These are phyloP conservation scores for Alternaria sp. DNA, from an alignment of 2,329 filamentous ascomycete species.

Conservation along the genomic window DNA sequence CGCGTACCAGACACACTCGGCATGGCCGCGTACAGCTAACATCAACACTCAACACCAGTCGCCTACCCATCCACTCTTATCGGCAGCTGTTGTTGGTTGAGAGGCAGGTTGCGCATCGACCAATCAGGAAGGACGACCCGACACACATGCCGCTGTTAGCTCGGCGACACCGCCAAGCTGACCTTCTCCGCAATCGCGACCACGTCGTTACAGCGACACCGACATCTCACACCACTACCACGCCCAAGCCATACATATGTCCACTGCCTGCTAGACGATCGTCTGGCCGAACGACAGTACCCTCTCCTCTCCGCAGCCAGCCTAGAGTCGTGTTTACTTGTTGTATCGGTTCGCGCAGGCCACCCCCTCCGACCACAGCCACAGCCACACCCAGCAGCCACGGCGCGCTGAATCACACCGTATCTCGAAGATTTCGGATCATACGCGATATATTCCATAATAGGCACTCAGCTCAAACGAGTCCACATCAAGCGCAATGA, in stretches of 20 bases:
- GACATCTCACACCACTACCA: conserved; percentile 30
- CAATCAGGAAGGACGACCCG: conserved; percentile 33
- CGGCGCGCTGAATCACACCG: conserved; percentile 23
- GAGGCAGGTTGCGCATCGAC: conserved; percentile 18
- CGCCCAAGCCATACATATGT: conserved; percentile 31
- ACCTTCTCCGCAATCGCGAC: conserved; percentile 35
- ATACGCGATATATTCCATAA: conserved; percentile 3
- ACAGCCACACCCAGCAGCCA: conserved; percentile 28
- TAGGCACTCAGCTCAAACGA: not conserved
- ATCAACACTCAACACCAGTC: conserved; percentile 32
- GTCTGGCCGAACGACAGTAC: conserved; percentile 49
- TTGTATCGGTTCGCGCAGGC: conserved; percentile 47
- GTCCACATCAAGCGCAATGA: conserved; percentile 39
- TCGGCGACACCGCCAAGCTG: conserved; percentile 26
- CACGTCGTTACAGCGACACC: conserved; percentile 29
- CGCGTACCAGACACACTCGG: conserved; percentile 9
- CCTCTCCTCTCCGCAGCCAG: conserved; percentile 50
- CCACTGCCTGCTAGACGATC: conserved; percentile 46
- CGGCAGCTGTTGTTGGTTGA: conserved; percentile 39
- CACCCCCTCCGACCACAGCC: conserved; percentile 40
- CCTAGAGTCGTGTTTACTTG: conserved; percentile 48
- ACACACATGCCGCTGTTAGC: conserved; percentile 35
- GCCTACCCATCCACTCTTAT: conserved; percentile 31
- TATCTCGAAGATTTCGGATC: conserved; percentile 5
- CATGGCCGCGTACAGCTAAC: conserved; percentile 23